Conservation (phyloP, 345 rosid genomes). For the Raphanus sativus region DNA sequence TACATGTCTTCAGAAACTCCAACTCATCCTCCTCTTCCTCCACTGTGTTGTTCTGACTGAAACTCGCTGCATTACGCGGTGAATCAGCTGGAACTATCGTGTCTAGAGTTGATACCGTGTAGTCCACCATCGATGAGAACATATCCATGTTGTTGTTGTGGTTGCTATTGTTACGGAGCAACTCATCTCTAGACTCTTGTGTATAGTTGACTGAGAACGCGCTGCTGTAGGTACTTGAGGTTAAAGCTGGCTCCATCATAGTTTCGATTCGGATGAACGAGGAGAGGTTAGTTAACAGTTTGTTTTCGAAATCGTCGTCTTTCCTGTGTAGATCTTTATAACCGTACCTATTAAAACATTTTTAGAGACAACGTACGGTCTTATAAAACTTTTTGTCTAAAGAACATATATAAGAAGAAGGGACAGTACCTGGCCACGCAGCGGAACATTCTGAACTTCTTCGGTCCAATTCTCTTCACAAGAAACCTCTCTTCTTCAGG, state of each 20-base stretch:
- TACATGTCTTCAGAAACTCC: slow-evolving; percentile 54
- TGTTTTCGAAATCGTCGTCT: slow-evolving; percentile 70
- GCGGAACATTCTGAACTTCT: background rate
- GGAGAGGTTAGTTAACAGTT: slow-evolving; percentile 49
- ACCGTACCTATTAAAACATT: slow-evolving; percentile 44
- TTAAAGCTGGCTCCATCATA: slow-evolving; percentile 72
- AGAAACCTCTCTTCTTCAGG: background rate
- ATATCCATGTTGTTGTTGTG: no score
- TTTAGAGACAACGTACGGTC: background rate
- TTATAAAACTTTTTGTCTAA: no score
- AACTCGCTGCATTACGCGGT: slow-evolving; percentile 5
- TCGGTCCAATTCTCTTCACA: background rate
- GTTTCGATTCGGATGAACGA: slow-evolving; percentile 59
- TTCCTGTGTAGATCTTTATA: slow-evolving; percentile 75
- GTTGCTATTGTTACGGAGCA: no score
- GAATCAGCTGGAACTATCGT: slow-evolving; percentile 47
- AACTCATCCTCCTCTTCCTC: slow-evolving; percentile 57
- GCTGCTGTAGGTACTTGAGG: no score
- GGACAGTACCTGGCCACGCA: background rate
- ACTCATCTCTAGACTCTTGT: no score
- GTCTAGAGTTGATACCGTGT: no score
- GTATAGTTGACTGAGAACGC: no score
- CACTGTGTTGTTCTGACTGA: slow-evolving; percentile 28
- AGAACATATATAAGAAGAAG: background rate
- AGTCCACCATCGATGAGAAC: no score